A percentile compares a stretch with the other conserved stretches of the same genome.
Conservation (phyloP, 192 early-diverging fungal species). For the Dissophora ornata region DNA sequence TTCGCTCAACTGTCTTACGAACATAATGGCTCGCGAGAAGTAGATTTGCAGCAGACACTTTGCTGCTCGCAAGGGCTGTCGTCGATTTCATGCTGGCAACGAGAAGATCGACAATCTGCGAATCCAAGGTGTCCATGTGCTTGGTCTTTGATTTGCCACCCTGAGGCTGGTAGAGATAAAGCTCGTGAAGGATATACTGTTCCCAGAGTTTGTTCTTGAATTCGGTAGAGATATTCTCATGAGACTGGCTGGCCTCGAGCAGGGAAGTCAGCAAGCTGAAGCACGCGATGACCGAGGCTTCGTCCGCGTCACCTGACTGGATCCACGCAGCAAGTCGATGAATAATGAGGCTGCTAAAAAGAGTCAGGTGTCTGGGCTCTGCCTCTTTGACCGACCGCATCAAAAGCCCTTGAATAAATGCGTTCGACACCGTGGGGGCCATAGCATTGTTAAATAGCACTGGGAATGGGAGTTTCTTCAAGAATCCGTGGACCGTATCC, state of each 20-base stretch:
- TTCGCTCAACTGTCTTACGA: slow-evolving; percentile 39
- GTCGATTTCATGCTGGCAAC: slow-evolving; percentile 13
- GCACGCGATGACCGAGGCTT: slow-evolving; percentile 5
- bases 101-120: slow-evolving; percentile 27
- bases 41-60: background rate
- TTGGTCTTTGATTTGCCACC: background rate
- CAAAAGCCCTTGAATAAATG: slow-evolving; percentile 9
- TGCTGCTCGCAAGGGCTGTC: background rate
- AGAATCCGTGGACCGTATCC: slow-evolving; percentile 4
- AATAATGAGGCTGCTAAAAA: slow-evolving; percentile 20
- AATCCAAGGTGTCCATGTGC: slow-evolving; percentile 14
- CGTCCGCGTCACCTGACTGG: background rate
- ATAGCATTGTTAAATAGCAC: slow-evolving; percentile 35
- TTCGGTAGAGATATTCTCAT: slow-evolving; percentile 14
- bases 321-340: slow-evolving; percentile 28
- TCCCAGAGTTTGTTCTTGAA: slow-evolving; percentile 39
- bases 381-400: slow-evolving; percentile 3
- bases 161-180: slow-evolving; percentile 15
- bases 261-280: slow-evolving; percentile 25
- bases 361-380: slow-evolving; percentile 4
- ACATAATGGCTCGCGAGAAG: slow-evolving; percentile 6
- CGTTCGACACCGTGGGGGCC: slow-evolving; percentile 5
- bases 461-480: slow-evolving; percentile 32
- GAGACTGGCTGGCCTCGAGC: background rate
- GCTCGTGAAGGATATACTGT: slow-evolving; percentile 26